A percentile compares a stretch with the other conserved stretches of the same genome.
Conservation (phyloP, 805 yeast genomes). For the Maudiozyma bulderi region DNA sequence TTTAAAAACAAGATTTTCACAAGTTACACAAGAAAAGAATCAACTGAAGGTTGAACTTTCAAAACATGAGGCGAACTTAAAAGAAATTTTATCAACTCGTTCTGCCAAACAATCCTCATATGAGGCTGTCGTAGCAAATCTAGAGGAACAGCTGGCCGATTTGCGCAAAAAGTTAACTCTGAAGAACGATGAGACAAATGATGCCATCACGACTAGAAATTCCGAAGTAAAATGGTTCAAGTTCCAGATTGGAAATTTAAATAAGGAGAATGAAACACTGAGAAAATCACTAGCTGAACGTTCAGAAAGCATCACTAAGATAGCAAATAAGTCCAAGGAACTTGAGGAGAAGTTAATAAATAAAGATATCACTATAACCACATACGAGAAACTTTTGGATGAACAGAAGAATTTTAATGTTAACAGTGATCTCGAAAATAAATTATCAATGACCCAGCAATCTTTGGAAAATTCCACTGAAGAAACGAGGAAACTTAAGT, state of each 20-base stretch:
- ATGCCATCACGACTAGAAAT: constrained; percentile 30
- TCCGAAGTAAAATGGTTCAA: constrained; percentile 46
- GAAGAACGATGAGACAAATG: constrained; percentile 32
- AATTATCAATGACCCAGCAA: constrained; percentile 52
- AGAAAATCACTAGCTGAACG: constrained; percentile 23
- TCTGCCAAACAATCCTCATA: constrained; percentile 42
- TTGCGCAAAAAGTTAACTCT: constrained; percentile 6
- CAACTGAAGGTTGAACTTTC: constrained; percentile 47
- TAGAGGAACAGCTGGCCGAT: constrained; percentile 33
- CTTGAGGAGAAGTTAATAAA: constrained; percentile 23
- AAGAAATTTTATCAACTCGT: constrained; percentile 49
- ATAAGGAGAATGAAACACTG: constrained; percentile 1
- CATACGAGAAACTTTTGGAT: constrained; percentile 19
- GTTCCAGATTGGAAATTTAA: constrained; percentile 36
- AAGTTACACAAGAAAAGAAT: constrained; percentile 47
- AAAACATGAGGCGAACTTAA: constrained; percentile 50
- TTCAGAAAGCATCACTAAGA: constrained; percentile 4
- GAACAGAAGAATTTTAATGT: constrained; percentile 1
- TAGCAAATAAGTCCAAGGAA: constrained; percentile 9
- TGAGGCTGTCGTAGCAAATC: constrained; percentile 38
- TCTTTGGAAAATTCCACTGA: no score
- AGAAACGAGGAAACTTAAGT: no score
- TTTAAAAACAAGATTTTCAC: constrained; percentile 42
- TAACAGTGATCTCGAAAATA: constrained; percentile 21
- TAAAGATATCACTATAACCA: constrained; percentile 17